Base-by-base conservation (phyloP, 106 monocot species). In the Xerophyta viscosa region DNA sequence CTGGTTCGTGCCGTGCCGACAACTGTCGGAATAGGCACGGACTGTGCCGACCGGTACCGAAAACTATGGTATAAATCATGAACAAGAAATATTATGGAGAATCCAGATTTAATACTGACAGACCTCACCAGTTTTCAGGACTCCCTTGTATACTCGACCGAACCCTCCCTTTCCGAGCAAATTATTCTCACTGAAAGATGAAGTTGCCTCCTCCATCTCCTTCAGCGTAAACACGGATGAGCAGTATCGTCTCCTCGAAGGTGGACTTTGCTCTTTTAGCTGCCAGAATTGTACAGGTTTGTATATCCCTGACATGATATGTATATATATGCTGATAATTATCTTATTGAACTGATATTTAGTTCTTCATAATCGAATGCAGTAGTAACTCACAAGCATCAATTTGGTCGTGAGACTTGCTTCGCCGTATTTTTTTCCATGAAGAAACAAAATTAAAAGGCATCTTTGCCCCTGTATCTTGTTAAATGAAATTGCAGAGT, bases 201-300 rank as follows among this genome's bases (percentile, higher is more conserved):
- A 58, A 22, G 86, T 87, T 19, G 92, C 92, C 29, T 82, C 92
- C 51, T 79, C 86, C 92, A 92, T 92, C 55, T 92, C 86, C 71
- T 69, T 86, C 14, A 86, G 52, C 41, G 76, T 92, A 68, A 79
- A 92, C 37, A 86, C 92, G 3, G 49, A 29, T 0, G 82, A 76
- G 61, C 76, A 68, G 47, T 69, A 74, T 21, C 66, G 60, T 49
- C 68, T 71, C 58, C 73, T 77, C 0, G 50, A 48, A 44, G 71
- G 29, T 1, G 48, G 41, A 31, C 27, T 46, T 41, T 74, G 71
- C 44, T 79, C 79, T 45, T 64, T 76, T 8, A 76, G 70, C 46
- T 86, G 82, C 92, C 86, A 83, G 31, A 31, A 27, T 49, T 92
- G 82, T 12, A 68, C 41, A 4, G 86, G 79, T 70, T 83, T 86